Evolutionary conservation across 192 early-diverging fungal genomes (phyloP), one percentile per base, ranked within the genome.

Genomic region (Backusella circina): DNA sequence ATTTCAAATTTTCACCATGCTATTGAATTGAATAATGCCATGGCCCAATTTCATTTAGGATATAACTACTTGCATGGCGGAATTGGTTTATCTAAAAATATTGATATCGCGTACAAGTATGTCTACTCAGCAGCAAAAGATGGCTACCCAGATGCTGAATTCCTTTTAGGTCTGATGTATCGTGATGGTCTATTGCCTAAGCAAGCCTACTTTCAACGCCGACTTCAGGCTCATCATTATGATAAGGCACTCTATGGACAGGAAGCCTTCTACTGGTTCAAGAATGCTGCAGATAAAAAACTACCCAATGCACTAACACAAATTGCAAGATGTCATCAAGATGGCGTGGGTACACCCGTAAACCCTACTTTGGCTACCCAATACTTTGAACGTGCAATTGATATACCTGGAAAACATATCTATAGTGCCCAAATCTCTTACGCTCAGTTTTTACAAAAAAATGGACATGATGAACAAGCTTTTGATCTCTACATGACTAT

Each of bases 261-360:
- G 5, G 41, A 39, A 13, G 83, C 83, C 1, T 65, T 82, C 65
- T 36, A 51, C 16, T 86, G 80, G 80, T 86, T 80, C 71, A 75
- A 73, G 26, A 76, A 77, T 30, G 75, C 85, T 21, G 84, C 78
- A n/a, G 61, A 73, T 28, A 69, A 77, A 36, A 79, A 79, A 28
- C 67, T 80, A 41, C 26, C 70, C 2, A 39, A 38, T 37, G 77
- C 83, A 30, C 51, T 80, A 21, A 69, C 72, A 15, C 70, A 72
- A 6, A 32, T 84, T 31, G 85, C 78, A 12, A 39, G 41, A 28
- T 82, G 79, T 36, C 84, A 83, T 65, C 54, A 83, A 54, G 23
- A 75, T 32, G 85, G 85, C 4, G 23, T 71, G 8, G 83, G 85
- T 39, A 74, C 74, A 9, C 44, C 71, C 26, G 36, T 74, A 23